phyloP scores from a whole-genome alignment of 2,329 filamentous ascomycete genomes.

The Phoma sp. region DNA sequence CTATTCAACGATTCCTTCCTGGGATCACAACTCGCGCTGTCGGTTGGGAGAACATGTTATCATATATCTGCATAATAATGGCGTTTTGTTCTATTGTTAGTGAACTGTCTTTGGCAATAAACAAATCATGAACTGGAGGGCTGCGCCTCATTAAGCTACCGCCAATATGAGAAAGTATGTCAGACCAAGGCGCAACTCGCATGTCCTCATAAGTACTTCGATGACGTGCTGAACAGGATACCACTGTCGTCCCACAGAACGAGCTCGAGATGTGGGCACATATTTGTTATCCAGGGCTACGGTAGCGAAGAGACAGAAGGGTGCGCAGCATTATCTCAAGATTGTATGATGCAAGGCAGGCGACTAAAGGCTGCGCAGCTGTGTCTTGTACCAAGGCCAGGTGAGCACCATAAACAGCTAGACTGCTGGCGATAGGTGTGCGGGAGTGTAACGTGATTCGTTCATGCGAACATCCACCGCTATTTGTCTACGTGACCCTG shows the following conservation, averaged over 20 bases:
- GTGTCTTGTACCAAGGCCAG: slow-evolving; percentile 17
- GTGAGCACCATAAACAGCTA: slow-evolving; percentile 20
- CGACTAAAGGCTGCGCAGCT: slow-evolving; percentile 10
- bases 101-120: background rate
- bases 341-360: slow-evolving; percentile 9
- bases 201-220: slow-evolving; percentile 1
- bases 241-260: background rate
- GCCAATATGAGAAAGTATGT: background rate
- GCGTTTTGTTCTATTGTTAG: slow-evolving; percentile 5
- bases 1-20: background rate
- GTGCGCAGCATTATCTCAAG: slow-evolving; percentile 3
- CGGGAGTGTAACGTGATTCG: slow-evolving; percentile 34
- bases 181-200: slow-evolving; percentile 6
- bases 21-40: background rate
- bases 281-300: background rate
- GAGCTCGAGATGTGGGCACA: background rate
- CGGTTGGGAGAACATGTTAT: background rate
- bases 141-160: slow-evolving; percentile 7
- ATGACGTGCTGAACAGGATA: slow-evolving; percentile 20
- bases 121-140: background rate
- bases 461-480: slow-evolving; percentile 30
- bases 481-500: slow-evolving; percentile 35
- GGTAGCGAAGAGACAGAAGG: background rate
- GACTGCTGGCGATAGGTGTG: slow-evolving; percentile 30
- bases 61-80: slow-evolving; percentile 7